These are phyloP conservation scores for Ogataea parapolymorpha DNA, from an alignment of 805 yeast species.

Conservation along the genomic window DNA sequence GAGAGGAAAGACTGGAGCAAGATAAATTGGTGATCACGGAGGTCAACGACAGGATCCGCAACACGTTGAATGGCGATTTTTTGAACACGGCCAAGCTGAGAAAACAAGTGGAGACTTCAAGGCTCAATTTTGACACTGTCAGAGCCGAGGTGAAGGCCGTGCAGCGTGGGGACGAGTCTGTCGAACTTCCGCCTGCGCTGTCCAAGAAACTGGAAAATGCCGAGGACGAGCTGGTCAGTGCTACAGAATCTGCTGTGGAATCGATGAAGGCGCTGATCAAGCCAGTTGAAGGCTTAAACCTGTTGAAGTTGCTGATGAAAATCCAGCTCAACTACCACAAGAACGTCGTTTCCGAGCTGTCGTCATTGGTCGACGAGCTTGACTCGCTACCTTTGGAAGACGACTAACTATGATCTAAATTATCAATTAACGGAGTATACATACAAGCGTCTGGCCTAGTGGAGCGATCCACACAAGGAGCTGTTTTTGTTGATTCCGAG, in stretches of 20 bases:
- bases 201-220: conserved; percentile 49
- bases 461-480: conserved; percentile 30
- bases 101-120: conserved; percentile 64
- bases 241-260: conserved; percentile 75
- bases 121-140: conserved; percentile 66
- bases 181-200: conserved; percentile 47
- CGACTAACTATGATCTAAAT: conserved; percentile 23
- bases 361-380: conserved; percentile 42
- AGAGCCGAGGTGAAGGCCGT: conserved; percentile 52
- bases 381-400: conserved; percentile 43
- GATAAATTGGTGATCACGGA: conserved; percentile 59
- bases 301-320: conserved; percentile 62
- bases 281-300: conserved; percentile 60
- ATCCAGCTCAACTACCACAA: conserved; percentile 67
- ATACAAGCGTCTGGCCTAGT: conserved; percentile 12
- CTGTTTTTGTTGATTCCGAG: conserved; percentile 35
- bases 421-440: not conserved
- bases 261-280: conserved; percentile 70
- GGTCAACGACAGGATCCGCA: conserved; percentile 55
- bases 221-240: conserved; percentile 79
- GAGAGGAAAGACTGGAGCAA: conserved; percentile 65
- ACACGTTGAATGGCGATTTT: conserved; percentile 54
- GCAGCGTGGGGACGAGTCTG: conserved; percentile 35
- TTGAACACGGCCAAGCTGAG: conserved; percentile 58
- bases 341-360: conserved; percentile 48